A percentile compares a stretch with the other conserved stretches of the same genome.
Conservation (phyloP, 495 filamentous ascomycete genomes). For the Talaromyces adpressus region DNA sequence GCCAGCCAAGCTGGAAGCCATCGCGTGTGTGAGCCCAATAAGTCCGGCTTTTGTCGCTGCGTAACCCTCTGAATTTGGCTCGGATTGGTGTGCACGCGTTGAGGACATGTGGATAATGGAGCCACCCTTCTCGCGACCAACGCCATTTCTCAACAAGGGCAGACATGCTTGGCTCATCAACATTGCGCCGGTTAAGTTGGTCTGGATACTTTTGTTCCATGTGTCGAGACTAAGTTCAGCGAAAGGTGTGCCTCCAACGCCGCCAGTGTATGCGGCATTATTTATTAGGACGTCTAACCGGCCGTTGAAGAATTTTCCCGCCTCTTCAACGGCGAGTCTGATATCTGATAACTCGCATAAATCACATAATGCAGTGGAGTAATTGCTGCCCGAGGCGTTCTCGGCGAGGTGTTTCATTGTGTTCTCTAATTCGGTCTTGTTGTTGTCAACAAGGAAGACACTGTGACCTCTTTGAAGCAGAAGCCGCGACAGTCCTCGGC, state of each 20-base stretch:
- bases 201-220: constrained; percentile 28
- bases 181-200: constrained; percentile 26
- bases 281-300: constrained; percentile 23
- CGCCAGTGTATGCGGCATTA: constrained; percentile 15
- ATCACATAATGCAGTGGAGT: constrained; percentile 17
- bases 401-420: constrained; percentile 8
- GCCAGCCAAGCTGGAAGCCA: constrained; percentile 19
- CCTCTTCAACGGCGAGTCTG: constrained; percentile 12
- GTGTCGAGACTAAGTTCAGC: constrained; percentile 20
- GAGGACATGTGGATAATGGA: constrained; percentile 24
- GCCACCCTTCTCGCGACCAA: constrained; percentile 10
- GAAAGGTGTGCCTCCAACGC: constrained; percentile 16
- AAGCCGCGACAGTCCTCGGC: constrained; percentile 16
- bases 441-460: constrained; percentile 24
- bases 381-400: background rate
- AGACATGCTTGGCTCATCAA: constrained; percentile 27
- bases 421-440: constrained; percentile 21
- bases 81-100: constrained; percentile 20
- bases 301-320: constrained; percentile 20
- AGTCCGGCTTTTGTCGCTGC: constrained; percentile 25
- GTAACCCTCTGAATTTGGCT: constrained; percentile 26
- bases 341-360: constrained; percentile 21
- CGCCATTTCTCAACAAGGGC: constrained; percentile 18
- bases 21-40: constrained; percentile 23
- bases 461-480: constrained; percentile 20